These are phyloP conservation scores for Atalantia buxifolia DNA, from an alignment of 345 rosid species.

Conservation along the genomic window DNA sequence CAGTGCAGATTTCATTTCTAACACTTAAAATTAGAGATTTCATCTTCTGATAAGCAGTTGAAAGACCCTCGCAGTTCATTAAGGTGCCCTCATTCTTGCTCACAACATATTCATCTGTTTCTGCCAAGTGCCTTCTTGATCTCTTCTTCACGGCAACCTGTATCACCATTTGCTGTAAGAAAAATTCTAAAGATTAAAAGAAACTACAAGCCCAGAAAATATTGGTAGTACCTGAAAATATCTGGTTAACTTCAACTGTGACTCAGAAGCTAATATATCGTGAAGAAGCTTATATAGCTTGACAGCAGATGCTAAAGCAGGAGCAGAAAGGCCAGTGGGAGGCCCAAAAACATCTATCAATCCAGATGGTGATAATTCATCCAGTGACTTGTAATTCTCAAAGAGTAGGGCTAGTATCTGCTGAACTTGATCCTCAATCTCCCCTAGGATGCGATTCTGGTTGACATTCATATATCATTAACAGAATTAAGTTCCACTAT, in stretches of 20 bases:
- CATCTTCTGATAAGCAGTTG: slow-evolving; percentile 81
- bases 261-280: slow-evolving; percentile 81
- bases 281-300: slow-evolving; percentile 82
- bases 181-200: background rate
- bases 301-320: slow-evolving; percentile 80
- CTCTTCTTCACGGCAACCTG: slow-evolving; percentile 88
- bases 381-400: slow-evolving; percentile 90
- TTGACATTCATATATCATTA: slow-evolving; percentile 9
- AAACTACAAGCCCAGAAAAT: slow-evolving; percentile 2
- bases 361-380: slow-evolving; percentile 66
- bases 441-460: slow-evolving; percentile 92
- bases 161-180: slow-evolving; percentile 15
- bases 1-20: slow-evolving; percentile 74
- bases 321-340: slow-evolving; percentile 75
- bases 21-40: slow-evolving; percentile 57
- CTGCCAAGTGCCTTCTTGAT: slow-evolving; percentile 69
- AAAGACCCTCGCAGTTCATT: slow-evolving; percentile 44
- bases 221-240: slow-evolving; percentile 69
- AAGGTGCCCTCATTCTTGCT: slow-evolving; percentile 46
- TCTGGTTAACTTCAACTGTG: slow-evolving; percentile 73
- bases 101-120: slow-evolving; percentile 70
- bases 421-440: slow-evolving; percentile 79
- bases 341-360: slow-evolving; percentile 68
- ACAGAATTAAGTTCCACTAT: slow-evolving; percentile 1
- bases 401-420: slow-evolving; percentile 68